These are phyloP conservation scores for Przewalskia tangutica DNA, from an alignment of 257 asterid species.

Conservation along the genomic window DNA sequence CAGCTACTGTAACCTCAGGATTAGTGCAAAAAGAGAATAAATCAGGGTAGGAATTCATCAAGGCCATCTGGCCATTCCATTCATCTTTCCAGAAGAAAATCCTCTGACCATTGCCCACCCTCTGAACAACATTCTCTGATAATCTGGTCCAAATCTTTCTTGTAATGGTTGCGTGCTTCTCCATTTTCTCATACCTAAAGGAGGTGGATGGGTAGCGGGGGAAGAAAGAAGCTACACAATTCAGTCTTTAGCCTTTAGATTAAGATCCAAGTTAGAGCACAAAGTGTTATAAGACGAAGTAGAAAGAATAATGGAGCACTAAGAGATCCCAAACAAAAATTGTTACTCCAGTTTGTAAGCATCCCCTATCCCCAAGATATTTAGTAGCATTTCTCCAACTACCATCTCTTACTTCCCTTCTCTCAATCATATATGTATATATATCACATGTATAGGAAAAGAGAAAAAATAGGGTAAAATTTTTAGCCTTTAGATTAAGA, in stretches of 20 bases:
- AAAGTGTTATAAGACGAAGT: not conserved
- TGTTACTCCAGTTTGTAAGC: not conserved
- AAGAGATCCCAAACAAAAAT: not conserved
- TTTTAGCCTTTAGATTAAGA: not conserved
- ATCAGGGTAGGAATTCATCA: too few relatives aligned
- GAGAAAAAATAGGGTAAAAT: too few relatives aligned
- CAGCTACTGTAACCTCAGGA: too few relatives aligned
- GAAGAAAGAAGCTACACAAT: not conserved
- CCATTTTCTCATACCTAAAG: not conserved
- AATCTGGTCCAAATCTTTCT: not conserved
- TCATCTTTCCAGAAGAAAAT: too few relatives aligned
- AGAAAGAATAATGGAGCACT: not conserved
- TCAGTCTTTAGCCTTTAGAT: not conserved
- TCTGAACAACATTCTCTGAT: too few relatives aligned
- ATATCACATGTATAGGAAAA: too few relatives aligned
- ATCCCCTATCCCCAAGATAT: not conserved
- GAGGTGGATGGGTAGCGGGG: not conserved
- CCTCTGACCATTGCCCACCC: too few relatives aligned
- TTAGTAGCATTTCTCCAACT: not conserved
- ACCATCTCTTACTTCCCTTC: not conserved
- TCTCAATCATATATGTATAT: too few relatives aligned
- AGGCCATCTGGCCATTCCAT: too few relatives aligned
- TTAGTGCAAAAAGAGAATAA: too few relatives aligned
- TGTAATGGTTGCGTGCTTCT: not conserved
- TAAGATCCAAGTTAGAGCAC: not conserved